Percentiles rank a stretch among this genome's conserved stretches.
Evolutionary conservation across 305 asterid species (phyloP).

Genomic region (Plantago lanceolata): DNA sequence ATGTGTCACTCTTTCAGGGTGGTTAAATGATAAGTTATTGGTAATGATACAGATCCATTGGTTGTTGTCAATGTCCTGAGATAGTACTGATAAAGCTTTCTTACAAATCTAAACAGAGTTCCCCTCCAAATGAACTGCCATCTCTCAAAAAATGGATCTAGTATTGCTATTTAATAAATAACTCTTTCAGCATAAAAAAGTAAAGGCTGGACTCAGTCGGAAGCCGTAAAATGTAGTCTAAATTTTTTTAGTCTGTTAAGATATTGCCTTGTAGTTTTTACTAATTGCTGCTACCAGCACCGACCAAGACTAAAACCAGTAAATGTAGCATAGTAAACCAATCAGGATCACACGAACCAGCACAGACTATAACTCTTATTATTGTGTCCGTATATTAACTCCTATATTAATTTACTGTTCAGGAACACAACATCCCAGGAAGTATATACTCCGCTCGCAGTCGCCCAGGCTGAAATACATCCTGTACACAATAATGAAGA

Average conservation of each 20-base stretch:
- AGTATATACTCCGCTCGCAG: conserved; percentile 39
- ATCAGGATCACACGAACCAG: too few species aligned
- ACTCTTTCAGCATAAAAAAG: not conserved
- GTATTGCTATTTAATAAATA: not conserved
- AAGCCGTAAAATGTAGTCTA: not conserved
- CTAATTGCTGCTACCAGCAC: not conserved
- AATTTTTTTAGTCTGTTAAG: not conserved
- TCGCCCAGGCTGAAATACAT: conserved; percentile 41
- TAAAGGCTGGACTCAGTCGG: not conserved
- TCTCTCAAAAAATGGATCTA: not conserved
- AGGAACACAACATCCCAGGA: conserved; percentile 50
- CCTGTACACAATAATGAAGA: conserved; percentile 45
- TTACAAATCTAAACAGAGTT: not conserved
- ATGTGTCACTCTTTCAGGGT: not conserved
- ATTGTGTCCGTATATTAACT: too few species aligned
- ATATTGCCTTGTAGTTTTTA: not conserved
- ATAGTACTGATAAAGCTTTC: not conserved
- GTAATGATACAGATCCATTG: not conserved
- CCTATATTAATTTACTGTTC: conserved; percentile 22
- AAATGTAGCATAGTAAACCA: too few species aligned
- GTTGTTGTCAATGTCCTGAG: not conserved
- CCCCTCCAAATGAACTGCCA: not conserved
- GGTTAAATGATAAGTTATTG: conserved; percentile 10
- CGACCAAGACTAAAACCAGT: too few species aligned
- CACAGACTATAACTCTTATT: too few species aligned